phyloP scores from a whole-genome alignment of 352 stramenopile genomes.

The Globisporangium cederbergense region DNA sequence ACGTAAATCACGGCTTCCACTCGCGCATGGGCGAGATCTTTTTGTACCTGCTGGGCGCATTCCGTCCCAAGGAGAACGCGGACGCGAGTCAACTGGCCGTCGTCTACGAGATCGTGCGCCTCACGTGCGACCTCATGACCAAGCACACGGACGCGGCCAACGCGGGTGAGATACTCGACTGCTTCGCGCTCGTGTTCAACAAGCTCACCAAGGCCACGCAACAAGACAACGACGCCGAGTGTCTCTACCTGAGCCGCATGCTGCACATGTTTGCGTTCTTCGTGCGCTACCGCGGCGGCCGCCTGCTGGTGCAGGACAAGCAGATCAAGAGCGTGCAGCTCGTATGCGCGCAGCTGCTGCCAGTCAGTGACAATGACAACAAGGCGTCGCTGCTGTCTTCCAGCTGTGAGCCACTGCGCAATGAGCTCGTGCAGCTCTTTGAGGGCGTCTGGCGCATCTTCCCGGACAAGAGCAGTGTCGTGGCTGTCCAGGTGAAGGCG shows the following conservation, averaged over 20 bases:
- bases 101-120: constrained; percentile 65
- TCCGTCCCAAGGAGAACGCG: constrained; percentile 43
- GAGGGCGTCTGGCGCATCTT: constrained; percentile 71
- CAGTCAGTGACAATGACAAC: neutral
- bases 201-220: constrained; percentile 41
- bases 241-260: constrained; percentile 68
- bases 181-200: constrained; percentile 49
- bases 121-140: constrained; percentile 69
- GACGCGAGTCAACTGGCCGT: constrained; percentile 25
- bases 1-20: constrained; percentile 85
- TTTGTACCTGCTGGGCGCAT: constrained; percentile 64
- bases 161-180: constrained; percentile 62
- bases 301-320: constrained; percentile 36
- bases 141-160: constrained; percentile 74
- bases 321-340: constrained; percentile 39
- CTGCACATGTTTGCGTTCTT: constrained; percentile 52
- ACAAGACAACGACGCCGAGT: constrained; percentile 33
- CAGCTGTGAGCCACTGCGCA: constrained; percentile 30
- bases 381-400: constrained; percentile 43
- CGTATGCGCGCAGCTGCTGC: constrained; percentile 39
- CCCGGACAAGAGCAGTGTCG: constrained; percentile 30
- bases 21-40: constrained; percentile 81
- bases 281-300: constrained; percentile 54
- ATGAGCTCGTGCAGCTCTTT: constrained; percentile 46
- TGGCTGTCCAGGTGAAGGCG: constrained; percentile 34